Percentiles rank a stretch among this genome's conserved stretches.
Conservation (phyloP, 2,329 filamentous ascomycete species). For the Aureobasidium uvarum region DNA sequence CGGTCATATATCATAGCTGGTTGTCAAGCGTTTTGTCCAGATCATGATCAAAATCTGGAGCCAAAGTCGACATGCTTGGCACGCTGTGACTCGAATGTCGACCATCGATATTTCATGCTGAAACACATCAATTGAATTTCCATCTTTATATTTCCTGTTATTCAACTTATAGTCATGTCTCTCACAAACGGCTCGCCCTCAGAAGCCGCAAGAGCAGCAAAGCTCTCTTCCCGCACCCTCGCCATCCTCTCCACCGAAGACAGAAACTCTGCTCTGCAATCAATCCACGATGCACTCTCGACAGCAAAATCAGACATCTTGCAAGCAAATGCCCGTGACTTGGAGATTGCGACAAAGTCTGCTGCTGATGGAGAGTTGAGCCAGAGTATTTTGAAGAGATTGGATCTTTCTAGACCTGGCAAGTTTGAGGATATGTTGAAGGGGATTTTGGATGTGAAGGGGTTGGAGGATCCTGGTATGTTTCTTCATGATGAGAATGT, state of each 20-base stretch:
- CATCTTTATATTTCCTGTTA: background rate
- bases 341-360: slow-evolving; percentile 69
- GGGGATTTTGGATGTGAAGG: slow-evolving; percentile 84
- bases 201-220: slow-evolving; percentile 74
- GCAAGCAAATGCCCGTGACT: slow-evolving; percentile 79
- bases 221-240: slow-evolving; percentile 76
- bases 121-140: background rate
- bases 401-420: slow-evolving; percentile 80
- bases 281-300: slow-evolving; percentile 74
- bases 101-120: background rate
- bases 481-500: background rate
- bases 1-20: background rate
- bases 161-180: slow-evolving; percentile 62
- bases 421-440: slow-evolving; percentile 99
- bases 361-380: slow-evolving; percentile 73
- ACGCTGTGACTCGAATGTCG: slow-evolving; percentile 16
- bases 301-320: slow-evolving; percentile 72
- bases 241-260: slow-evolving; percentile 72
- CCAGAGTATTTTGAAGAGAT: slow-evolving; percentile 78
- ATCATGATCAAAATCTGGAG: background rate
- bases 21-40: background rate
- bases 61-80: slow-evolving; percentile 21
- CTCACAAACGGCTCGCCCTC: slow-evolving; percentile 79
- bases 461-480: slow-evolving; percentile 79
- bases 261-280: slow-evolving; percentile 80